Evolutionary conservation across 345 rosid species (phyloP).

Genomic region (Orychophragmus violaceus): DNA sequence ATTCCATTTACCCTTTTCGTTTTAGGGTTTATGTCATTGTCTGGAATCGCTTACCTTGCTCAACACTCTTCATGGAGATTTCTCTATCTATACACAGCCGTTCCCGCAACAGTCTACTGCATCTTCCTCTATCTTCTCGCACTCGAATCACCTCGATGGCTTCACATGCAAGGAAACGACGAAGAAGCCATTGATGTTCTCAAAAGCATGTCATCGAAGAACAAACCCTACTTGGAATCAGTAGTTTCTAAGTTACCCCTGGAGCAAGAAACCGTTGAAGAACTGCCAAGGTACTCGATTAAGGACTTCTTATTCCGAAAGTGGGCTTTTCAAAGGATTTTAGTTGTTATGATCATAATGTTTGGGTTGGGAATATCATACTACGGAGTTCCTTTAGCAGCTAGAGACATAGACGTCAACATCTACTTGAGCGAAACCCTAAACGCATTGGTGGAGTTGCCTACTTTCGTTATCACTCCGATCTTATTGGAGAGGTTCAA

Average conservation of each 20-base stretch:
- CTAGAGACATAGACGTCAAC: constrained; percentile 35
- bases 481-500: constrained; percentile 27
- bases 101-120: constrained; percentile 32
- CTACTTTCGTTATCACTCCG: constrained; percentile 32
- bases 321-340: constrained; percentile 18
- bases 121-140: constrained; percentile 27
- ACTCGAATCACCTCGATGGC: constrained; percentile 55
- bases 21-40: constrained; percentile 46
- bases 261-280: not conserved
- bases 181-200: constrained; percentile 34
- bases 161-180: constrained; percentile 35
- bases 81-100: constrained; percentile 40
- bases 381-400: constrained; percentile 44
- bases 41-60: constrained; percentile 35
- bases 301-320: constrained; percentile 16
- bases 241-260: not conserved
- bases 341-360: constrained; percentile 28
- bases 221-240: constrained; percentile 15
- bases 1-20: constrained; percentile 42
- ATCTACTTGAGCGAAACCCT: constrained; percentile 38
- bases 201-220: constrained; percentile 1
- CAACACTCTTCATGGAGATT: constrained; percentile 42
- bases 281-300: constrained; percentile 4
- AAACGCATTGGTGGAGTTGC: constrained; percentile 40
- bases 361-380: constrained; percentile 44